Evolutionary conservation across 2,329 filamentous ascomycete genomes (phyloP).

Genomic region (Diaporthe eres): DNA sequence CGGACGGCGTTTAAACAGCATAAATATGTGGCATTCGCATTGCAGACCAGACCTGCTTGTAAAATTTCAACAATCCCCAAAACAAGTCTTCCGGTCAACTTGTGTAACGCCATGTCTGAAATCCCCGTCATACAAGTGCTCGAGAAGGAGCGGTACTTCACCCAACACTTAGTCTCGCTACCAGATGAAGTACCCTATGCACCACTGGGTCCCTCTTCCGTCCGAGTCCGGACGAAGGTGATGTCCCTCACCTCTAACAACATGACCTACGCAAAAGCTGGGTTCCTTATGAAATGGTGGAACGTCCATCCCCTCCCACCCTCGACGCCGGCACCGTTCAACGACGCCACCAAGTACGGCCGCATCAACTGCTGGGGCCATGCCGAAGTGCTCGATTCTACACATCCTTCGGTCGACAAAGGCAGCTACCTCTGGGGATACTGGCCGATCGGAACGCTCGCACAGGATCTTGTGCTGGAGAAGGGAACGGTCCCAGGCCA

Average conservation of each 20-base stretch:
- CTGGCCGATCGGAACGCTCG: constrained; percentile 29
- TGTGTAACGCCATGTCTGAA: neutral
- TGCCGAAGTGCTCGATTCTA: constrained; percentile 29
- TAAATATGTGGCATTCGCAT: neutral
- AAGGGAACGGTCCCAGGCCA: neutral
- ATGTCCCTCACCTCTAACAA: constrained; percentile 31
- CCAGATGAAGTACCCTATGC: constrained; percentile 26
- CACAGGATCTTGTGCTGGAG: constrained; percentile 22
- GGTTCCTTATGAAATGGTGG: constrained; percentile 30
- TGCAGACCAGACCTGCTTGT: neutral
- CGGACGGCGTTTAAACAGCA: neutral
- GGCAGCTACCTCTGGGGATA: constrained; percentile 32
- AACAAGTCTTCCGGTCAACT: neutral
- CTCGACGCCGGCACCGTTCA: constrained; percentile 19
- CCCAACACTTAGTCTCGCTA: constrained; percentile 14
- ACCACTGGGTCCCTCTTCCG: constrained; percentile 7
- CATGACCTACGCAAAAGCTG: constrained; percentile 17
- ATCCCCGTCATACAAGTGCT: constrained; percentile 31
- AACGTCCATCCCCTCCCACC: constrained; percentile 16
- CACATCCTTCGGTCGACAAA: constrained; percentile 15
- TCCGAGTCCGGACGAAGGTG: constrained; percentile 28
- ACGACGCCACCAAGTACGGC: constrained; percentile 28
- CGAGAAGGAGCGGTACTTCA: constrained; percentile 31
- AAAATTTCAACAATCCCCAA: too few species aligned
- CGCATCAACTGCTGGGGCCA: constrained; percentile 34